phyloP scores from a whole-genome alignment of 2,329 filamentous ascomycete species.

The Cryphonectria radicalis region DNA sequence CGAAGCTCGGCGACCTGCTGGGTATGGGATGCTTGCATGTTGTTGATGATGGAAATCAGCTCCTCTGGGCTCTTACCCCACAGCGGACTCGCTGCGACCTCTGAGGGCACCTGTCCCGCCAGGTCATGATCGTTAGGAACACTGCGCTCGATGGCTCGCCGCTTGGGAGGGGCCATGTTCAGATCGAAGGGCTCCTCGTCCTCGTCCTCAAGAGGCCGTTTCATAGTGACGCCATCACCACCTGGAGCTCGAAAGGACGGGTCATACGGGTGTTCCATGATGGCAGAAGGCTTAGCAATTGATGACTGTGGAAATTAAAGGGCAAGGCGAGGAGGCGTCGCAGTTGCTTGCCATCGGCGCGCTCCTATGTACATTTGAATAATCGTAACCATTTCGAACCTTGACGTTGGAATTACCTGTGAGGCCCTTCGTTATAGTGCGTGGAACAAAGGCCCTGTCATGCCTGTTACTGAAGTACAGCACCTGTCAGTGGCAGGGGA shows the following conservation, averaged over 20 bases:
- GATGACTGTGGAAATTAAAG: background rate
- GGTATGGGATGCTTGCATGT: slow-evolving; percentile 41
- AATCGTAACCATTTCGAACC: background rate
- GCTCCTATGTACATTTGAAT: background rate
- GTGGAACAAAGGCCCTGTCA: background rate
- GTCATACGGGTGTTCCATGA: background rate
- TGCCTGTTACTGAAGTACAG: background rate
- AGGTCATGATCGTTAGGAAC: background rate
- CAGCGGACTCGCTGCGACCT: slow-evolving; percentile 33
- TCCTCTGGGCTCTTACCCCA: slow-evolving; percentile 40
- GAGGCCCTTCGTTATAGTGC: background rate
- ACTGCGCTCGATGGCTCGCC: background rate
- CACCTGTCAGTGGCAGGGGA: background rate
- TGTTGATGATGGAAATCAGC: slow-evolving; percentile 41
- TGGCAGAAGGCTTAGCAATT: no score
- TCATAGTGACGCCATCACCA: slow-evolving; percentile 22
- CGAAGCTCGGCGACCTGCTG: slow-evolving; percentile 41
- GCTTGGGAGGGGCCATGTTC: slow-evolving; percentile 9
- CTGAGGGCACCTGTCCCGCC: background rate
- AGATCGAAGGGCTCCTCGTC: slow-evolving; percentile 22
- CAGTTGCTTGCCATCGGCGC: background rate
- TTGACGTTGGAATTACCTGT: background rate
- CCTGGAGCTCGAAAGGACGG: background rate
- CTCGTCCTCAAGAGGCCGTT: slow-evolving; percentile 27
- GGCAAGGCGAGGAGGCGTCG: no score